Conservation (phyloP, 2,329 filamentous ascomycete genomes). For the Didymella pomorum region DNA sequence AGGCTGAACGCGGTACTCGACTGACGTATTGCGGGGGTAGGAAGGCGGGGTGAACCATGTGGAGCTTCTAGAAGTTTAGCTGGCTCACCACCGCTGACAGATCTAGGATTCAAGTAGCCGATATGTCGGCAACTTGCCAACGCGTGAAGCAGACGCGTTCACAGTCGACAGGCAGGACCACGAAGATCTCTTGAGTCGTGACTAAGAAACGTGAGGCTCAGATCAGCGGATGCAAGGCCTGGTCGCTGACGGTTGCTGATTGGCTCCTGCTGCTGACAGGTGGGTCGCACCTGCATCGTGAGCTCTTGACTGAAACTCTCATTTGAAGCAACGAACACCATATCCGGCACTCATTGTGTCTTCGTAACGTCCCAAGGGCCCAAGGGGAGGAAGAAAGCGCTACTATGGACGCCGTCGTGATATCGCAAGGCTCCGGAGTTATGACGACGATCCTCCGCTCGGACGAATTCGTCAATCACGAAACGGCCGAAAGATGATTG, state of each 20-base stretch:
- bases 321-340: neutral
- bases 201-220: neutral
- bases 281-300: neutral
- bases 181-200: too few relatives aligned
- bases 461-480: conserved; percentile 7
- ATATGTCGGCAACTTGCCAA: conserved; percentile 11
- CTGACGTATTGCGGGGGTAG: conserved; percentile 14
- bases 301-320: neutral
- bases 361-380: neutral
- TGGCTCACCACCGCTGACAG: conserved; percentile 6
- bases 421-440: conserved; percentile 4
- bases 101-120: conserved; percentile 6
- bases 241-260: neutral
- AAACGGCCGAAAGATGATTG: conserved; percentile 11
- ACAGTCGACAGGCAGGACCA: neutral
- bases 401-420: neutral
- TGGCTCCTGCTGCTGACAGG: conserved; percentile 4
- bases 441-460: conserved; percentile 7
- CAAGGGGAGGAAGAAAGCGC: neutral
- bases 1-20: conserved; percentile 10
- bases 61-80: conserved; percentile 8
- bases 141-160: neutral
- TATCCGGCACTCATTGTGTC: neutral
- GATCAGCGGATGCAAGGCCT: neutral
- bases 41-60: conserved; percentile 1